Base-by-base conservation (phyloP, 108 stramenopile species). In the Fragilaria crotonensis region DNA sequence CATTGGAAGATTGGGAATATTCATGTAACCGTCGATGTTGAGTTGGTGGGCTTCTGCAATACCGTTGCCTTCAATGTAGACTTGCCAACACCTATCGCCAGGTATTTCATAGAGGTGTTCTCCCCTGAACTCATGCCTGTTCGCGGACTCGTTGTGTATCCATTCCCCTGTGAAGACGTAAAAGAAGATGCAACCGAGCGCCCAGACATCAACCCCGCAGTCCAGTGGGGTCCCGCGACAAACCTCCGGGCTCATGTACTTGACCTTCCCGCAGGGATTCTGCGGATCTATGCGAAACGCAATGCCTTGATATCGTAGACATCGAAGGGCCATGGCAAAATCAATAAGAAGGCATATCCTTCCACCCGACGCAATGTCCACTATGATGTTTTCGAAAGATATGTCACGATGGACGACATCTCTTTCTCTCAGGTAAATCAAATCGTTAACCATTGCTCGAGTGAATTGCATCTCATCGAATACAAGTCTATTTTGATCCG, bases 111-210 rank as follows among this genome's bases (percentile, higher is more conserved):
- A 89, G 0, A 90, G 85, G 20, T 83, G 80, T 41, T 14, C 14
- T n/a, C n/a, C n/a, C n/a, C n/a, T n/a, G n/a, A n/a, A n/a, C n/a
- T n/a, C n/a, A n/a, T n/a, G n/a, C n/a, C n/a, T n/a, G n/a, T n/a
- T n/a, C n/a, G n/a, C n/a, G n/a, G n/a, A n/a, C n/a, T n/a, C n/a
- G n/a, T n/a, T n/a, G n/a, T n/a, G n/a, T n/a, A n/a, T n/a, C n/a
- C n/a, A n/a, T 33, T 81, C 80, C 18, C 91, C 95, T 5, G 86
- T 91, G 25, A 87, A 59, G 71, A 93, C 72, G 30, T 84, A 75
- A 67, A 95, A 97, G 22, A 97, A 66, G 30, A 93, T 86, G 14
- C 36, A 41, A 7, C 36, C 36, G 36, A 41, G 7, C 14, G 36
- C 36, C 36, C 36, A 41, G 11, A 41, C 14, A 41, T 41, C 36